These are phyloP conservation scores for Leccinum fibrillosum DNA, from an alignment of 768 basidiomycete genomes.

Conservation along the genomic window DNA sequence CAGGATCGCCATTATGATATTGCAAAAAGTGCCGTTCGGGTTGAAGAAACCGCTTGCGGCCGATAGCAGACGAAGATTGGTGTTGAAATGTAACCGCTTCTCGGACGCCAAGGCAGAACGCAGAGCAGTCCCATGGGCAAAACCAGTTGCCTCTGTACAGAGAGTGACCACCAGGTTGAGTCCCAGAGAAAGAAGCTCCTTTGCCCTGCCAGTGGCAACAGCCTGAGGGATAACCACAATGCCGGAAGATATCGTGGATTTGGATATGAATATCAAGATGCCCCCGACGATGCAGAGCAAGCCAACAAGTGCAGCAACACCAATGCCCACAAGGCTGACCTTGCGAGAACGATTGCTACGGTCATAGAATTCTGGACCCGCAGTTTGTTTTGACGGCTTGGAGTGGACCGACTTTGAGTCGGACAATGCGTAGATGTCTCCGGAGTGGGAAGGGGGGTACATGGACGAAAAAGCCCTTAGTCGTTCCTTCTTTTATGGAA, in stretches of 20 bases:
- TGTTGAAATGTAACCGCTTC: constrained; percentile 24
- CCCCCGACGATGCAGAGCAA: constrained; percentile 25
- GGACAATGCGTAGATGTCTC: constrained; percentile 8
- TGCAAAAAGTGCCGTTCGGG: constrained; percentile 25
- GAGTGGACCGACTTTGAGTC: constrained; percentile 23
- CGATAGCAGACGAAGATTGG: constrained; percentile 29
- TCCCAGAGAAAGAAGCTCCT: constrained; percentile 22
- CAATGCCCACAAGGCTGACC: constrained; percentile 24
- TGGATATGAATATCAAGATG: constrained; percentile 16
- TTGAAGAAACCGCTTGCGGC: constrained; percentile 18
- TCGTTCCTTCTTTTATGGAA: too few relatives aligned
- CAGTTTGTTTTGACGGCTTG: constrained; percentile 16
- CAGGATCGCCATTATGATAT: constrained; percentile 24
- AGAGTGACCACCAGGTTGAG: constrained; percentile 25
- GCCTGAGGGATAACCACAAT: constrained; percentile 16
- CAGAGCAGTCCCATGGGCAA: constrained; percentile 26
- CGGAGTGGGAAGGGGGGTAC: background rate
- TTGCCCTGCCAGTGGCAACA: constrained; percentile 8
- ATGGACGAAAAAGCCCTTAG: background rate
- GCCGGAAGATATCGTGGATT: constrained; percentile 21
- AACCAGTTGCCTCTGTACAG: constrained; percentile 30
- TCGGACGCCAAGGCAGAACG: constrained; percentile 28
- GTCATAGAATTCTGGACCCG: constrained; percentile 29
- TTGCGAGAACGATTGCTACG: constrained; percentile 24
- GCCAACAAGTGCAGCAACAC: constrained; percentile 21